Percentiles rank a stretch among this genome's conserved stretches.
Conservation (phyloP, 352 stramenopile genomes). For the Thraustochytrium sp. region DNA sequence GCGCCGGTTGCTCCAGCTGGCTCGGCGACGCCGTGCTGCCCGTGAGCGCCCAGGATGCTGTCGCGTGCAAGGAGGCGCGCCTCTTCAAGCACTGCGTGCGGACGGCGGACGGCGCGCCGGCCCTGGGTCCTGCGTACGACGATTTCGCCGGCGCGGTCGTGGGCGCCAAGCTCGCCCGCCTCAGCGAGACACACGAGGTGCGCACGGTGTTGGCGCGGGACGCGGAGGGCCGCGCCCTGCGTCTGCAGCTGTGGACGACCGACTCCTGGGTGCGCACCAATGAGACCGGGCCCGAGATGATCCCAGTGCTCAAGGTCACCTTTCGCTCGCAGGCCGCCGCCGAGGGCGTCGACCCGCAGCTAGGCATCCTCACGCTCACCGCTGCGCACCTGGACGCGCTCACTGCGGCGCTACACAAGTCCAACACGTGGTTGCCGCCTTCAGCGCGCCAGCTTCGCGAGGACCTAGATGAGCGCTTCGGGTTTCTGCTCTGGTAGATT, state of each 20-base stretch:
- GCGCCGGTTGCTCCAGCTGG: not conserved
- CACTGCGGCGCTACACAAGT: not conserved
- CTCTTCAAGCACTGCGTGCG: not conserved
- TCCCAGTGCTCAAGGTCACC: slow-evolving; percentile 30
- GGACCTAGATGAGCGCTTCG: not conserved
- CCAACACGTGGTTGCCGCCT: not conserved
- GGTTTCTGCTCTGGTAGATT: slow-evolving; percentile 1
- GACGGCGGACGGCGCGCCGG: not conserved
- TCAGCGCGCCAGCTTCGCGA: not conserved
- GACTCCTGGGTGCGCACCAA: slow-evolving; percentile 24
- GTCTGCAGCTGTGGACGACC: not conserved
- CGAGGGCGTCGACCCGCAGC: not conserved
- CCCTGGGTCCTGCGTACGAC: not conserved
- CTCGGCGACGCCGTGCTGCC: not conserved
- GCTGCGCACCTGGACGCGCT: not conserved
- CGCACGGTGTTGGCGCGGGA: not conserved
- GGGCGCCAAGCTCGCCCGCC: not conserved
- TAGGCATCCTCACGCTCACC: not conserved
- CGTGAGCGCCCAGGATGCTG: not conserved
- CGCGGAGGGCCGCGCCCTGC: not conserved
- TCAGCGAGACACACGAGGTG: not conserved
- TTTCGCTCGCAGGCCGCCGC: not conserved
- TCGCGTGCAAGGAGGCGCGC: not conserved
- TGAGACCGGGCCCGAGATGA: not conserved
- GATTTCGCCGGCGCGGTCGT: not conserved